A percentile compares a stretch with the other conserved stretches of the same genome.
phyloP scores from a whole-genome alignment of 1,284 basidiomycete genomes.

The Ustilago trichophora region DNA sequence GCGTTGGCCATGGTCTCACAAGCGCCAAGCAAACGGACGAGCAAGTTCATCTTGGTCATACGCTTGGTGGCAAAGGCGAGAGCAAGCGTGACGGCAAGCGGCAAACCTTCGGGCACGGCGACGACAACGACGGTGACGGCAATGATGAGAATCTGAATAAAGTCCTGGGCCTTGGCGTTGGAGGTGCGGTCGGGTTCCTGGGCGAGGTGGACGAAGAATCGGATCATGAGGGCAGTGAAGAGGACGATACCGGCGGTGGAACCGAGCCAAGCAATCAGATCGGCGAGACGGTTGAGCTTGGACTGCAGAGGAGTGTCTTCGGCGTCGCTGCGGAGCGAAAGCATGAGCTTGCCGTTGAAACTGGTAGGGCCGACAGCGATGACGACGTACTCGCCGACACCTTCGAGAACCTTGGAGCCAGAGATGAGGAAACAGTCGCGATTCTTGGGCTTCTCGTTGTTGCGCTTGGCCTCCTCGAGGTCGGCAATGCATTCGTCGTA shows the following conservation, averaged over 20 bases:
- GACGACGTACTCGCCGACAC: constrained; percentile 90
- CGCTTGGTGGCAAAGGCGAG: constrained; percentile 95
- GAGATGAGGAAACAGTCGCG: constrained; percentile 92
- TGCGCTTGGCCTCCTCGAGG: constrained; percentile 64
- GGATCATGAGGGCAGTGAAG: constrained; percentile 87
- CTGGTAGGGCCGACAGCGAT: constrained; percentile 89
- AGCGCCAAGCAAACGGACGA: constrained; percentile 92
- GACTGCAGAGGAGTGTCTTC: constrained; percentile 91
- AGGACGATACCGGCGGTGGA: constrained; percentile 82
- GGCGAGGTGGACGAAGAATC: constrained; percentile 87
- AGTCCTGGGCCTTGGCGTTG: constrained; percentile 85
- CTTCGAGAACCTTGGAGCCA: constrained; percentile 94
- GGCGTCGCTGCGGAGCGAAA: constrained; percentile 71
- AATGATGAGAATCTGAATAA: constrained; percentile 93
- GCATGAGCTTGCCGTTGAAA: constrained; percentile 83
- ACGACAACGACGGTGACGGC: constrained; percentile 94
- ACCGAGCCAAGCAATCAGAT: constrained; percentile 91
- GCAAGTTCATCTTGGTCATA: constrained; percentile 92
- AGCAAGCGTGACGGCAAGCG: constrained; percentile 93
- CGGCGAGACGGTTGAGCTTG: constrained; percentile 91
- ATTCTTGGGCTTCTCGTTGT: constrained; percentile 70
- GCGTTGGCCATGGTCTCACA: constrained; percentile 99
- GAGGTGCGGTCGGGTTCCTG: constrained; percentile 71
- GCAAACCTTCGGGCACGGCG: constrained; percentile 95
- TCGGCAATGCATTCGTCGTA: constrained; percentile 79